Percentiles rank a stretch among this genome's conserved stretches.
phyloP scores from a whole-genome alignment of 225 moss, liverwort and hornwort species.

The Physcomitrellopsis africana region DNA sequence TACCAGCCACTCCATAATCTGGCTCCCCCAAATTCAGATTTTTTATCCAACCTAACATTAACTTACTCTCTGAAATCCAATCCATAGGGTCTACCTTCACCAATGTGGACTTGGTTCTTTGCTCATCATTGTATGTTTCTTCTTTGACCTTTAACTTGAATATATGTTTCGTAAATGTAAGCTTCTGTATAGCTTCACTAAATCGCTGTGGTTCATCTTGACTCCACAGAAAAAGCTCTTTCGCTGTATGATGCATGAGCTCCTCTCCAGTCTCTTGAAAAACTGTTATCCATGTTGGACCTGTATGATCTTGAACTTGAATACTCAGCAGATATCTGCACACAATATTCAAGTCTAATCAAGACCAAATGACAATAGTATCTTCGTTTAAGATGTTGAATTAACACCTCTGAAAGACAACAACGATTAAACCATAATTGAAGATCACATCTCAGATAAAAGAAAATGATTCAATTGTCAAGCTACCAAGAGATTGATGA shows the following conservation, averaged over 20 bases:
- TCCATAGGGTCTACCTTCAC: slow-evolving; percentile 74
- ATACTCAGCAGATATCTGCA: slow-evolving; percentile 79
- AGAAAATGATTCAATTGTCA: neutral
- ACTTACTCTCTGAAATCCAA: slow-evolving; percentile 70
- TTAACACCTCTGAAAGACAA: neutral
- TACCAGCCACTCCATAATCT: slow-evolving; percentile 38
- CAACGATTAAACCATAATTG: neutral
- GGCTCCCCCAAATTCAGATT: slow-evolving; percentile 63
- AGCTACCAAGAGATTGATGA: slow-evolving; percentile 1
- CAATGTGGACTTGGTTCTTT: slow-evolving; percentile 81
- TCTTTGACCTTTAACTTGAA: slow-evolving; percentile 94
- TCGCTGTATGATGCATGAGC: slow-evolving; percentile 71
- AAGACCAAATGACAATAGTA: slow-evolving; percentile 5
- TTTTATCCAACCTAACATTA: slow-evolving; percentile 70
- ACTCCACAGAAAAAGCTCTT: slow-evolving; percentile 77
- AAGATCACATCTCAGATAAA: neutral
- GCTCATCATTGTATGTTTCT: slow-evolving; percentile 93
- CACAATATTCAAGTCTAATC: slow-evolving; percentile 27
- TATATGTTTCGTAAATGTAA: slow-evolving; percentile 75
- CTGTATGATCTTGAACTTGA: slow-evolving; percentile 93
- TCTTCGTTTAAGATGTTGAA: neutral
- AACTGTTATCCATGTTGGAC: slow-evolving; percentile 89
- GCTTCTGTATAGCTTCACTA: slow-evolving; percentile 78
- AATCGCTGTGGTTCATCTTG: slow-evolving; percentile 81
- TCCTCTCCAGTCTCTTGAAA: slow-evolving; percentile 95